Conservation (phyloP, 2,329 filamentous ascomycete genomes). For the Colletotrichum sp. region DNA sequence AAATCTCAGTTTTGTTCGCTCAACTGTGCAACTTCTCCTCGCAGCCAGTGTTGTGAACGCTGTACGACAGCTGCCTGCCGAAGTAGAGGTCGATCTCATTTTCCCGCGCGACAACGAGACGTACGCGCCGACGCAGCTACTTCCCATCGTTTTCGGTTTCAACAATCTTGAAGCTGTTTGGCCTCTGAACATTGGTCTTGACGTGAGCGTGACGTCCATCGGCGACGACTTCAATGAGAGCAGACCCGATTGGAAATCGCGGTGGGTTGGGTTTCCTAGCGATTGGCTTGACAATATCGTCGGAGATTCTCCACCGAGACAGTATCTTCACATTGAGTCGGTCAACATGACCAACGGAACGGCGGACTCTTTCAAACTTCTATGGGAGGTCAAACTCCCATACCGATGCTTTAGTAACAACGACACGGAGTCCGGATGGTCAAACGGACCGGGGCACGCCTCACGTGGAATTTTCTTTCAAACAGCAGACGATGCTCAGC, state of each 20-base stretch:
- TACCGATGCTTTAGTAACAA: not conserved
- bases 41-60: not conserved
- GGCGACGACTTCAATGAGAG: not conserved
- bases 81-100: slow-evolving; percentile 23
- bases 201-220: not conserved
- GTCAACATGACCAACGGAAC: slow-evolving; percentile 2
- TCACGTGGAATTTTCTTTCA: not conserved
- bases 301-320: not conserved
- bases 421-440: not conserved
- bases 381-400: not conserved
- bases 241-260: not conserved
- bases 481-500: not conserved
- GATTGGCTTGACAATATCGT: not conserved
- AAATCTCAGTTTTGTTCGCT: not conserved
- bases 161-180: slow-evolving; percentile 22
- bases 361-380: not conserved
- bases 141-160: slow-evolving; percentile 30
- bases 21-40: not conserved
- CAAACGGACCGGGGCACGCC: not conserved
- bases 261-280: not conserved
- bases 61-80: not conserved
- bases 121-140: slow-evolving; percentile 23
- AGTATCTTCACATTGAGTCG: not conserved
- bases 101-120: slow-evolving; percentile 32
- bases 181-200: not conserved